These are phyloP conservation scores for Linderina pennispora DNA, from an alignment of 192 early-diverging fungal genomes.

Conservation along the genomic window DNA sequence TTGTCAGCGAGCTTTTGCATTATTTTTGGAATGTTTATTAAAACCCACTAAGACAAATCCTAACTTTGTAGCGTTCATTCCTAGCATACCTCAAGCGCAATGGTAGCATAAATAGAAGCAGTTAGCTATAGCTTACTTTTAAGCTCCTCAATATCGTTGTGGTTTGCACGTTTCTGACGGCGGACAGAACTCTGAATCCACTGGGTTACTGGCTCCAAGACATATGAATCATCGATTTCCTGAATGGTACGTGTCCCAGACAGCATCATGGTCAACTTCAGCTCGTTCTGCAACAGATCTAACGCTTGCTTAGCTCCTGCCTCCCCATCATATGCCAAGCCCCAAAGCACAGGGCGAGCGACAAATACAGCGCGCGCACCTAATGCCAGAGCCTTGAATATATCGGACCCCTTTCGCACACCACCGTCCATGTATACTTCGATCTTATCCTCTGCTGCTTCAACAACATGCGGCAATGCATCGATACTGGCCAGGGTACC, in stretches of 20 bases:
- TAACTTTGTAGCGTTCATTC: too few relatives aligned
- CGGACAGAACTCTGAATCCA: too few relatives aligned
- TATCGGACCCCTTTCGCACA: constrained; percentile 85
- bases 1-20: too few relatives aligned
- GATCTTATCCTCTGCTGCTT: constrained; percentile 58
- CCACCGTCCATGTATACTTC: constrained; percentile 96
- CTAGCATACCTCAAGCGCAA: too few relatives aligned
- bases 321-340: constrained; percentile 84
- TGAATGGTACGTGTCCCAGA: constrained; percentile 57
- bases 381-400: constrained; percentile 93
- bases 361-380: constrained; percentile 78
- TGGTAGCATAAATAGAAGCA: too few relatives aligned
- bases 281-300: constrained; percentile 74
- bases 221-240: constrained; percentile 57
- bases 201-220: constrained; percentile 33
- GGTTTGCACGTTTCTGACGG: too few relatives aligned
- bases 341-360: constrained; percentile 62
- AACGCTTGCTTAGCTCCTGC: constrained; percentile 71
- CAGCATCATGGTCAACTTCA: constrained; percentile 80
- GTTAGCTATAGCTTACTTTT: too few relatives aligned
- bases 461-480: constrained; percentile 80
- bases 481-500: constrained; percentile 74
- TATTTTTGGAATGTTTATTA: too few relatives aligned
- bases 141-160: too few relatives aligned
- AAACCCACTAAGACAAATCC: too few relatives aligned